Base-by-base conservation (phyloP, 768 basidiomycete species). In the Leccinum imitatum region DNA sequence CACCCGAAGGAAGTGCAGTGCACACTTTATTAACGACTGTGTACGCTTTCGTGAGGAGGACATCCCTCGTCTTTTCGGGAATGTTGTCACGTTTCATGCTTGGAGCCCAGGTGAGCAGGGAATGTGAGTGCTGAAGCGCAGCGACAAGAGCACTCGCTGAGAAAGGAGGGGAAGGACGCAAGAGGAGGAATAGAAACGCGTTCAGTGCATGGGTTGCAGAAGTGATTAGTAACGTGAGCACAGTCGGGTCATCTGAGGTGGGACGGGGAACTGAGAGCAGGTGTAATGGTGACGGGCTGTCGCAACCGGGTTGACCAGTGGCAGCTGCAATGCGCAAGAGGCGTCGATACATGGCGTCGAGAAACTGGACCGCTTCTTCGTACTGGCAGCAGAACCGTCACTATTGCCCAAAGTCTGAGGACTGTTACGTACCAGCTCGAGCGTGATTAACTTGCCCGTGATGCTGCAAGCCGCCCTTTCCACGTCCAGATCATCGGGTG, bases 401-500 rank as follows among this genome's bases (percentile, higher is more conserved):
- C 19, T 39, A 53, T 35, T 46, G 30, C n/a, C 6, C 37, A 15
- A 25, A 21, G 33, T 27, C 21, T 17, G 44, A 39, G 25, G 31
- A 13, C 7, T 1, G 21, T 1, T 39, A 79, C 90, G 55, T 67
- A 93, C 91, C 84, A 91, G 76, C 64, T 90, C 88, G 53, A 93
- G 68, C 23, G 79, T 65, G 25, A 91, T 77, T 2, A 93, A 71
- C 70, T 91, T 91, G 8, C 83, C 87, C 6, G 85, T 68, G 5
- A 92, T 73, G 59, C 86, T 86, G 53, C 80, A 80, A 1, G 87
- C 91, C 2, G 89, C 90, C 39, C 87, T 80, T 73, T 93, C 92
- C 6, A 91, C 79, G 63, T 92, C 87, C 9, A 89, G 15, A 63
- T 82, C 81, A 3, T 75, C 77, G 0, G 80, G 75, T 50, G 72